Evolutionary conservation across 2,329 filamentous ascomycete genomes (phyloP).

Genomic region (Fusarium sp.): DNA sequence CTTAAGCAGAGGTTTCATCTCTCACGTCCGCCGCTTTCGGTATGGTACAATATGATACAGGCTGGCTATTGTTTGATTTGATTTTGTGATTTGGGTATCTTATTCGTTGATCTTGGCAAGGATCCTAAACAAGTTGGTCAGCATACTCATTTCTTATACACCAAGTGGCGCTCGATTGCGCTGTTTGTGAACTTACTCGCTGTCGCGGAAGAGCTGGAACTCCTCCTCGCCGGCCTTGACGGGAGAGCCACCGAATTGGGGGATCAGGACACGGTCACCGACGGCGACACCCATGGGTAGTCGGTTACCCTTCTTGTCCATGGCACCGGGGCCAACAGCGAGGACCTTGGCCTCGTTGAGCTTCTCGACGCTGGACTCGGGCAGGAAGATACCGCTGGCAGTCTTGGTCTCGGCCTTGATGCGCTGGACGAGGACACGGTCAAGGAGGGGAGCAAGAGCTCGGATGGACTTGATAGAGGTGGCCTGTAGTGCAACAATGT

Average conservation of each 20-base stretch:
- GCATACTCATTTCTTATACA: background rate
- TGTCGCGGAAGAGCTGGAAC: constrained; percentile 94
- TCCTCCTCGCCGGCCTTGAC: constrained; percentile 99
- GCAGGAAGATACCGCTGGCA: constrained; percentile 95
- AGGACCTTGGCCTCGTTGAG: constrained; percentile 97
- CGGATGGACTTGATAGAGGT: constrained; percentile 94
- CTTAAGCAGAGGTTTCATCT: constrained; percentile 25
- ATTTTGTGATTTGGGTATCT: constrained; percentile 41
- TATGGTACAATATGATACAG: constrained; percentile 55
- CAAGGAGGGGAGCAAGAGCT: constrained; percentile 92
- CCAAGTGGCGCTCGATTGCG: background rate
- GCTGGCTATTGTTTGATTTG: constrained; percentile 33
- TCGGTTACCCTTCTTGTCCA: constrained; percentile 91
- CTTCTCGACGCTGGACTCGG: constrained; percentile 96
- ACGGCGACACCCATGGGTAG: constrained; percentile 82
- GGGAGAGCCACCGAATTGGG: constrained; percentile 93
- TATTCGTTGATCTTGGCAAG: constrained; percentile 99
- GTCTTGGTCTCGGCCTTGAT: constrained; percentile 98
- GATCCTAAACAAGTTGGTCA: constrained; percentile 68
- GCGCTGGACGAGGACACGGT: constrained; percentile 98
- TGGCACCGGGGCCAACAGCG: constrained; percentile 88
- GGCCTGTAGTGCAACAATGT: constrained; percentile 55
- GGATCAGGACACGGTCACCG: constrained; percentile 95
- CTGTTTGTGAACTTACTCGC: constrained; percentile 82
- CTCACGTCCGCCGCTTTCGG: constrained; percentile 32